phyloP scores from a whole-genome alignment of 192 early-diverging fungal genomes.

The Umbelopsis vinacea region DNA sequence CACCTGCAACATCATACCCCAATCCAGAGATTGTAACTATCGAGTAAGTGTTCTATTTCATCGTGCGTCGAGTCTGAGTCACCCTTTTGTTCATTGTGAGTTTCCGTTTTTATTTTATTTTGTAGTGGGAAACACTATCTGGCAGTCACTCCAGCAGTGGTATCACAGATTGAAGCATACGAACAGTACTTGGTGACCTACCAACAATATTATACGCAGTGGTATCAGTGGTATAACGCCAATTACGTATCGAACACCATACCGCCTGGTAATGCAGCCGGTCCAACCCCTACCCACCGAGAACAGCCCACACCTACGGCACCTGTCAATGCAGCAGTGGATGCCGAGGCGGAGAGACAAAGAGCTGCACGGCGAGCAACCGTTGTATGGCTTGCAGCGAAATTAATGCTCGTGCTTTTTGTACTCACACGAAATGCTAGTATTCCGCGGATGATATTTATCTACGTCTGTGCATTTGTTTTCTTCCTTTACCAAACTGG shows the following conservation, averaged over 20 bases:
- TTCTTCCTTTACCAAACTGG: slow-evolving; percentile 67
- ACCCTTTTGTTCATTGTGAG: background rate
- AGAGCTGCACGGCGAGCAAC: slow-evolving; percentile 38
- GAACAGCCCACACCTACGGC: background rate
- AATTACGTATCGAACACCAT: background rate
- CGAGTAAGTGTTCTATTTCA: background rate
- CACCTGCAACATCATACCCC: too few relatives aligned
- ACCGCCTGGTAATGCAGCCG: background rate
- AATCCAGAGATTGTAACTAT: background rate
- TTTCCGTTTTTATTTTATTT: background rate
- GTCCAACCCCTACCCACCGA: background rate
- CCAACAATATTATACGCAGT: slow-evolving; percentile 11
- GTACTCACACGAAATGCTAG: slow-evolving; percentile 67
- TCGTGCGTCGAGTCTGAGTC: too few relatives aligned
- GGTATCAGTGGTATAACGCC: slow-evolving; percentile 14
- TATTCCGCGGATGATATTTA: slow-evolving; percentile 55
- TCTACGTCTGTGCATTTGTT: slow-evolving; percentile 58
- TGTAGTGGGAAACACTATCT: slow-evolving; percentile 15
- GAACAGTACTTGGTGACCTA: slow-evolving; percentile 1
- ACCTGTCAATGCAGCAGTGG: background rate
- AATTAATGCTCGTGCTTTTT: slow-evolving; percentile 62
- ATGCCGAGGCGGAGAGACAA: background rate
- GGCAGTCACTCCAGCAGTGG: background rate
- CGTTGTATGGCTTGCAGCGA: slow-evolving; percentile 63
- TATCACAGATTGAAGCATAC: slow-evolving; percentile 3